Evolutionary conservation across 2,329 filamentous ascomycete genomes (phyloP).

Genomic region (Fonsecaea pedrosoi): DNA sequence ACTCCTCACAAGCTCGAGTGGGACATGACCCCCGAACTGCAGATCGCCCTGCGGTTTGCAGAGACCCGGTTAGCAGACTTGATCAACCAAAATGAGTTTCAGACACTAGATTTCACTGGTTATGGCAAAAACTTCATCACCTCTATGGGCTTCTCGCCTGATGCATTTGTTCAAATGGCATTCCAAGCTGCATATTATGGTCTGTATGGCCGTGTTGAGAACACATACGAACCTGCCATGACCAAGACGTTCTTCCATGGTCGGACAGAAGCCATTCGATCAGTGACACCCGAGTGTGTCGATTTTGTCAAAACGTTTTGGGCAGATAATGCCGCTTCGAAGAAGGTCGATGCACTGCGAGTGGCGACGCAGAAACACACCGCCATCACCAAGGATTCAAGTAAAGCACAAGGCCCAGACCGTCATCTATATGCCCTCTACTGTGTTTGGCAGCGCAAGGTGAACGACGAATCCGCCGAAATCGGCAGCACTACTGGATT

Average conservation of each 20-base stretch:
- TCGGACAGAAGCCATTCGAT: slow-evolving; percentile 89
- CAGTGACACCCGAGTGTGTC: slow-evolving; percentile 76
- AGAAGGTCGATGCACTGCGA: slow-evolving; percentile 84
- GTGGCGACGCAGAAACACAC: slow-evolving; percentile 85
- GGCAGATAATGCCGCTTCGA: slow-evolving; percentile 81
- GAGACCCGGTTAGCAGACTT: slow-evolving; percentile 93
- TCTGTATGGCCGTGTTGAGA: slow-evolving; percentile 90
- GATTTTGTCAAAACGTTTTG: slow-evolving; percentile 93
- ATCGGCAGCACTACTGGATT: slow-evolving; percentile 58
- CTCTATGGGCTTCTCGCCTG: slow-evolving; percentile 93
- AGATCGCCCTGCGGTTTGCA: slow-evolving; percentile 89
- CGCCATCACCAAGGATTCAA: slow-evolving; percentile 78
- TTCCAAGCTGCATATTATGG: slow-evolving; percentile 99
- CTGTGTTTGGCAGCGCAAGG: slow-evolving; percentile 88
- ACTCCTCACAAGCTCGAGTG: slow-evolving; percentile 96
- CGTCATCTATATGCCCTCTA: slow-evolving; percentile 92
- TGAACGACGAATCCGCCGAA: slow-evolving; percentile 72
- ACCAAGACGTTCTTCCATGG: slow-evolving; percentile 94
- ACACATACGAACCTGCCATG: slow-evolving; percentile 98
- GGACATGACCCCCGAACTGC: slow-evolving; percentile 93
- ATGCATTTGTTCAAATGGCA: slow-evolving; percentile 98
- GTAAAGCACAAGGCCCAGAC: slow-evolving; percentile 89
- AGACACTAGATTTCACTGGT: slow-evolving; percentile 83
- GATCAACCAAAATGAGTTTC: slow-evolving; percentile 95
- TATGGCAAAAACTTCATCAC: slow-evolving; percentile 99